phyloP scores from a whole-genome alignment of 352 stramenopile species.

The Globisporangium acanthophoron region DNA sequence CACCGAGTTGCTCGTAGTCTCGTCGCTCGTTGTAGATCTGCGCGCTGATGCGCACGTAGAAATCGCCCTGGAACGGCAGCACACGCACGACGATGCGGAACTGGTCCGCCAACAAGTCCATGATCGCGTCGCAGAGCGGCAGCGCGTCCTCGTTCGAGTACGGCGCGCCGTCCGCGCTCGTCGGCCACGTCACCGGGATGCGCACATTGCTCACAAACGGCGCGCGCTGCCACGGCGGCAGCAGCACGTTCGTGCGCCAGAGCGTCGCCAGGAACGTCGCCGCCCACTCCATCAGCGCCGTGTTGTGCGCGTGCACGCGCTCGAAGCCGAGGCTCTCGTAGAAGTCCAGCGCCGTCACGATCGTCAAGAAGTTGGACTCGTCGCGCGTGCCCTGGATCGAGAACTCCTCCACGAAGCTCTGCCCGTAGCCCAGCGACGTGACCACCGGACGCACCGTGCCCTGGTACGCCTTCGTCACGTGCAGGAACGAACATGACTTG shows the following conservation, averaged over 20 bases:
- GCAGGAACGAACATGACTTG: conserved; percentile 83
- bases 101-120: conserved; percentile 72
- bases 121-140: conserved; percentile 68
- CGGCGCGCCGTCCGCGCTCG: conserved; percentile 29
- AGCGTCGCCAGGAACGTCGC: conserved; percentile 61
- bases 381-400: conserved; percentile 78
- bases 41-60: conserved; percentile 78
- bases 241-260: conserved; percentile 66
- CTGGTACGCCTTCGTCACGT: conserved; percentile 76
- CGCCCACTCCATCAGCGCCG: conserved; percentile 79
- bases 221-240: conserved; percentile 74
- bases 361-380: conserved; percentile 79
- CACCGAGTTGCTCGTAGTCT: conserved; percentile 70
- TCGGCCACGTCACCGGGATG: conserved; percentile 63
- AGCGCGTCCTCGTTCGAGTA: conserved; percentile 58
- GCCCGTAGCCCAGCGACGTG: conserved; percentile 73
- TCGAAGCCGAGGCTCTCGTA: conserved; percentile 76
- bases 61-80: conserved; percentile 51
- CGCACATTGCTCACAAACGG: conserved; percentile 81
- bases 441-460: conserved; percentile 68
- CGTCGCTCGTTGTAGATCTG: conserved; percentile 85
- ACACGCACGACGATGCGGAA: conserved; percentile 71
- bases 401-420: conserved; percentile 82
- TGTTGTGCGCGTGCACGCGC: conserved; percentile 78
- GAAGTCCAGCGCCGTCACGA: conserved; percentile 77